Evolutionary conservation across 139 green algal species (phyloP), one percentile per base, ranked within the genome.

Genomic region (Ostreobium quekettii): DNA sequence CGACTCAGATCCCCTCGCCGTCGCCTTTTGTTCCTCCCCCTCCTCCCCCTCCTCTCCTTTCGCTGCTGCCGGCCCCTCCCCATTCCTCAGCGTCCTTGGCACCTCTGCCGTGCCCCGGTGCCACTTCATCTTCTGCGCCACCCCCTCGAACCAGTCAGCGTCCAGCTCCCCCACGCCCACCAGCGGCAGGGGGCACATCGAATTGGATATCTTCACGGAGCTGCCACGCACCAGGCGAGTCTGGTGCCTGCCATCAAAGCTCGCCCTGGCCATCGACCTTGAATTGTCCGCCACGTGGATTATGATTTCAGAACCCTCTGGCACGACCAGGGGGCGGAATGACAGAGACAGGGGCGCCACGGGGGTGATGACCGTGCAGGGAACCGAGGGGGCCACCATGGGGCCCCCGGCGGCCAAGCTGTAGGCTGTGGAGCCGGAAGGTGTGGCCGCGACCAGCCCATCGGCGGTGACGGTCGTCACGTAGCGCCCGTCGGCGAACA

Each of bases 391-490:
- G 81, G 91, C 85, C 28, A 93, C 81, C 83, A 93, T 91, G 57
- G 74, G 81, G 47, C 87, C 85, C 1, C 88, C 88, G 29, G 89
- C 88, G 37, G 91, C 90, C 48, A 96, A 77, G 60, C 80, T 89
- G 83, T 97, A 97, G 26, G 91, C 91, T 2, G 91, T 97, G 57
- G 78, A 90, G 33, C 91, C 91, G 0, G 91, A 95, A 38, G 91
- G 88, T 0, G 91, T 96, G 59, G 87, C 82, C 11, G 97, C 76
- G 35, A 97, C 95, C 3, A 97, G 72, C 15, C 89, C 89, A 63
- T 95, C 89, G 28, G 7, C 6, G 35, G 11, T 28, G 24, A 63
- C 26, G 3, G 0, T 31, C 0, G 89, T 96, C 3, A 96, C 79
- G 63, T 91, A 89, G 36, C 72, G 71, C 24, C 86, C 79, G 47